Evolutionary conservation across 2,329 filamentous ascomycete species (phyloP), one percentile per base, ranked within the genome.

Genomic region (Cladophialophora bantiana): DNA sequence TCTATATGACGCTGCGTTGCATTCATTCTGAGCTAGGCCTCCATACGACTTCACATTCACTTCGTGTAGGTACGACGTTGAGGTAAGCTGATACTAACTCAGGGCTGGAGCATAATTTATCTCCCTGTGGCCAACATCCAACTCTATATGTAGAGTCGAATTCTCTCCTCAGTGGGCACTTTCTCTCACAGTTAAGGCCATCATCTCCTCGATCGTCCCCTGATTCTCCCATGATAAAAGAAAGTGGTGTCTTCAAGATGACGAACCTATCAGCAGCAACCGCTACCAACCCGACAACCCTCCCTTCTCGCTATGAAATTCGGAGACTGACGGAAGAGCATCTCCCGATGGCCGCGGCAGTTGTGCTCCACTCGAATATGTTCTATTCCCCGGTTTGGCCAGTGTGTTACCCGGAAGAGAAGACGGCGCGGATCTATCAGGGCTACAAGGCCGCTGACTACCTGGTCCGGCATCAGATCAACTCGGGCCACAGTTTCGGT

Each of bases 401-500:
- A 18, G 56, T 65, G 2, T 35, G 54, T 15, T 66, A 73, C 55
- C 64, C 70, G 12, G 62, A 71, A 5, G 55, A 59, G 42, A 66
- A 62, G 53, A 63, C 67, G 10, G 53, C 42, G 35, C 63, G 68
- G 50, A 20, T 65, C 15, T 62, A 62, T 53, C 18, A 53, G 4
- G 35, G 38, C 26, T 67, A 53, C 45, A 1, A n/a, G 18, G 55
- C 59, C 26, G 59, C 50, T 31, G 71, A 69, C 7, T 78, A 80
- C 64, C 73, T 80, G 20, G 65, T 77, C 4, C 60, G 65, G 6
- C 76, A 79, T 64, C 75, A 78, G 62, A 74, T 80, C 65, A 62
- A 73, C 38, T 77, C 74, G 1, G 76, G 75, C 2, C 61, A 77
- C 3, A 77, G 74, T 45, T 79, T 74, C 67, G 78, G 78, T 60